Percentiles rank a stretch among this genome's conserved stretches.
Conservation (phyloP, 768 basidiomycete genomes). For the Rhodosporidiobolus odoratus region DNA sequence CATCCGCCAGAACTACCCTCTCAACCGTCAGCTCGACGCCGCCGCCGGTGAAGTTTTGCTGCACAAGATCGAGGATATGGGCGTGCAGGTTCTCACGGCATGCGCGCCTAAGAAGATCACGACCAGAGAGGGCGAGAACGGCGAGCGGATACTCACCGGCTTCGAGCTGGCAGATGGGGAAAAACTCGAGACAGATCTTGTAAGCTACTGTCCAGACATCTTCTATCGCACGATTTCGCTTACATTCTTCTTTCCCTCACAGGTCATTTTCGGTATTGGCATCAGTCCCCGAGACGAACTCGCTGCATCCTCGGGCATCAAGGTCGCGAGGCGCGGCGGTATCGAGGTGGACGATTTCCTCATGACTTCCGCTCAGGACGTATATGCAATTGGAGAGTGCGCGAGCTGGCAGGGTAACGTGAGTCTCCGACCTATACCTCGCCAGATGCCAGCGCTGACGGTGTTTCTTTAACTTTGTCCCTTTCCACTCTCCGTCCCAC, state of each 20-base stretch:
- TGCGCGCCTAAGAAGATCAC: conserved; percentile 49
- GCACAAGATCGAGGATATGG: conserved; percentile 58
- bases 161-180: conserved; percentile 55
- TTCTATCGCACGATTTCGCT: not conserved
- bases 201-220: not conserved
- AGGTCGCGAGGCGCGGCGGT: conserved; percentile 54
- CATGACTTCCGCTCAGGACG: conserved; percentile 56
- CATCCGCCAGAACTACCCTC: conserved; percentile 41
- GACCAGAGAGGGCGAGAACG: conserved; percentile 46
- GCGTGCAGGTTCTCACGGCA: conserved; percentile 56
- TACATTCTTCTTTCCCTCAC: not conserved
- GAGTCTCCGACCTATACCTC: too few species aligned
- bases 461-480: not conserved
- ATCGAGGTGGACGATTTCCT: conserved; percentile 59
- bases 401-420: conserved; percentile 59
- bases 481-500: not conserved
- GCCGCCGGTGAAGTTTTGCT: conserved; percentile 55
- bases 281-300: conserved; percentile 68
- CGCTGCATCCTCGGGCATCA: conserved; percentile 55
- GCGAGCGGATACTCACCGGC: conserved; percentile 50
- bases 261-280: conserved; percentile 61
- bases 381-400: conserved; percentile 73
- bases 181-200: conserved; percentile 54
- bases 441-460: too few species aligned
- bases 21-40: conserved; percentile 33